Evolutionary conservation across 2,329 filamentous ascomycete species (phyloP).

Genomic region (Penicillium glabrum): DNA sequence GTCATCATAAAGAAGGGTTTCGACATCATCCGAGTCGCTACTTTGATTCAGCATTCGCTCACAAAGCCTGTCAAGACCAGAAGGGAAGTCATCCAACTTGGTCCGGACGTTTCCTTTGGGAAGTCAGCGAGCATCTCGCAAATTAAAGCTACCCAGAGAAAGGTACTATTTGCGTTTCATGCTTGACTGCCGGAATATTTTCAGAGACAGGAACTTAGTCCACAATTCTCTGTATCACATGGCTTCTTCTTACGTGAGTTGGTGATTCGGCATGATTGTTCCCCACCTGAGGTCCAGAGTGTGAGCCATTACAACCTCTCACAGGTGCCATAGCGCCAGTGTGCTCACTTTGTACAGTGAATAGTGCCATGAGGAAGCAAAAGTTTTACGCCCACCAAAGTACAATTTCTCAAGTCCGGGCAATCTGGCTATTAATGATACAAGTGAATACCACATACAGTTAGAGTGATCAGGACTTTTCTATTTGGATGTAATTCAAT

Average conservation of each 20-base stretch:
- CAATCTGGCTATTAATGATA: too few relatives aligned
- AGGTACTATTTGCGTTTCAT: conserved; percentile 35
- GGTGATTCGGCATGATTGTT: not conserved
- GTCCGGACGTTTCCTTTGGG: not conserved
- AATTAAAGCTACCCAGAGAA: conserved; percentile 42
- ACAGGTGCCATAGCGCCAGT: too few relatives aligned
- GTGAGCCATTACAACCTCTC: not conserved
- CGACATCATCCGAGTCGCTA: conserved; percentile 22
- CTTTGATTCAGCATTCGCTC: conserved; percentile 30
- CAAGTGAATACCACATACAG: too few relatives aligned
- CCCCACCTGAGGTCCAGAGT: not conserved
- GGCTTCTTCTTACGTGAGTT: not conserved
- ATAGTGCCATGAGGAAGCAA: too few relatives aligned
- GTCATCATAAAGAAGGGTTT: conserved; percentile 8
- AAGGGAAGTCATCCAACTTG: conserved; percentile 4
- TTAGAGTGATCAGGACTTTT: not conserved
- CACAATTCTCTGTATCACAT: not conserved
- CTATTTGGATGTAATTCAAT: not conserved
- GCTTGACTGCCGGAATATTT: not conserved
- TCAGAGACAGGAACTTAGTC: not conserved
- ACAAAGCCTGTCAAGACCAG: conserved; percentile 20
- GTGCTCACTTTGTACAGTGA: too few relatives aligned
- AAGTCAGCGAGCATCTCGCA: conserved; percentile 28
- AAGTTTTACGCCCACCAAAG: too few relatives aligned
- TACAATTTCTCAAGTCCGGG: too few relatives aligned